Base-by-base conservation (phyloP, 2,329 filamentous ascomycete species). In the Diaporthe vaccinii region DNA sequence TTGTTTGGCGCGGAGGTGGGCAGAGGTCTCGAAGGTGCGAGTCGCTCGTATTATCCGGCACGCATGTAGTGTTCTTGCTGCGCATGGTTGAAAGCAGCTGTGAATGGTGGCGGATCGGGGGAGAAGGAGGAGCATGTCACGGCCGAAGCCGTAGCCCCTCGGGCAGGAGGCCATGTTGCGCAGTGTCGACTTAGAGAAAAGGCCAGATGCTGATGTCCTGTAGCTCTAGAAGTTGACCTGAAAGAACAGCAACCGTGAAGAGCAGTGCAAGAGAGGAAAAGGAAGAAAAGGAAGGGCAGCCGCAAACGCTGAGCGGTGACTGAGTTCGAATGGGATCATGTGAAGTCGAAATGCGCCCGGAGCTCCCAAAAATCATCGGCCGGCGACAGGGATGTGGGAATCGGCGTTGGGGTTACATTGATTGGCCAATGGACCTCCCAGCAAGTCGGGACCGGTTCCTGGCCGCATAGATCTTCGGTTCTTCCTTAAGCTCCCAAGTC, bases 81-180 rank as follows among this genome's bases (percentile, higher is more conserved):
- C 36, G 20, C 70, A 72, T 4, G 51, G 75, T 31, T 73, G 77
- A 10, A 74, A 67, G n/a, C 59, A 71, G 49, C 4, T 74, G 74
- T 74, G 49, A 73, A 41, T 72, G 72, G 65, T 76, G 77, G 61
- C 77, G 58, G 62, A 76, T 68, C 75, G 78, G 74, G 28, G 78
- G 71, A 77, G 77, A 67, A 78, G 77, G 73, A 75, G 81, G 59
- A 79, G 67, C 36, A 79, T 55, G 58, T 75, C 78, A 31, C 76
- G 75, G 71, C 75, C 72, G 53, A 80, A 78, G 61, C 82, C 74
- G 39, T 79, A 78, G 65, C 82, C 82, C 75, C 82, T 82, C 55
- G 83, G 82, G 77, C 84, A 82, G 59, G 81, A 81, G 53, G 83
- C 80, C 83, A 84, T 84, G 79, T 81, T 53, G 67, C 36, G 36